phyloP scores from a whole-genome alignment of 2,329 filamentous ascomycete genomes.

The Aspergillus ochraceoroseus region DNA sequence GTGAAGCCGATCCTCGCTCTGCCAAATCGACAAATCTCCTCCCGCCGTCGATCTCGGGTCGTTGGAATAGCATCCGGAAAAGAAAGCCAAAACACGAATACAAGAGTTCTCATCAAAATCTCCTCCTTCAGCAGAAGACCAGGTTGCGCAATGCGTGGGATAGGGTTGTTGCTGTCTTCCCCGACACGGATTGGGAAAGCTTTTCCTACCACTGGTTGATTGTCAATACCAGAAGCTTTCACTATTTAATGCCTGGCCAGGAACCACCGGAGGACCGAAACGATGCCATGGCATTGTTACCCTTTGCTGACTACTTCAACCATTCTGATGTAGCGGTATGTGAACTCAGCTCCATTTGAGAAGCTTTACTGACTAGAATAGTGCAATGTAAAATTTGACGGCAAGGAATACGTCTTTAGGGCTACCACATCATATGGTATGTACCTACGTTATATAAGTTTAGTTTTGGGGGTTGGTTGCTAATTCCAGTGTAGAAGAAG shows the following conservation, averaged over 20 bases:
- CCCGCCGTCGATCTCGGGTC: conserved; percentile 37
- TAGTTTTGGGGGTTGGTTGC: neutral
- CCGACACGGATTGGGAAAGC: conserved; percentile 38
- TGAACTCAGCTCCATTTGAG: neutral
- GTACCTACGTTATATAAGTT: neutral
- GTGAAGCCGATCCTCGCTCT: too few species aligned
- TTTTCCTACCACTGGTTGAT: conserved; percentile 58
- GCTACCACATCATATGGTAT: conserved; percentile 35
- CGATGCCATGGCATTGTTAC: conserved; percentile 45
- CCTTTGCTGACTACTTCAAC: conserved; percentile 48
- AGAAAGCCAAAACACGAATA: conserved; percentile 26
- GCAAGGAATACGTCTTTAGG: conserved; percentile 33
- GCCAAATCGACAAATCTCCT: conserved; percentile 20
- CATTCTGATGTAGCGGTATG: conserved; percentile 42
- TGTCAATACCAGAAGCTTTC: conserved; percentile 58
- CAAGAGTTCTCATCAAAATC: conserved; percentile 33
- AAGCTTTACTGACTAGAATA: conserved; percentile 13
- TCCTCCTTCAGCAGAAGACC: conserved; percentile 48
- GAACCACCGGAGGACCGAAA: conserved; percentile 38
- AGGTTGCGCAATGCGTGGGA: conserved; percentile 52
- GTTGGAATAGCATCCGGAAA: conserved; percentile 32
- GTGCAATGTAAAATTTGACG: conserved; percentile 40
- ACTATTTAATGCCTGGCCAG: conserved; percentile 47
- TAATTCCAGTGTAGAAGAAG: conserved; percentile 25
- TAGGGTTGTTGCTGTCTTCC: conserved; percentile 42